Evolutionary conservation across 306 rosid species (phyloP).

Genomic region (Fragaria nilgerrensis): DNA sequence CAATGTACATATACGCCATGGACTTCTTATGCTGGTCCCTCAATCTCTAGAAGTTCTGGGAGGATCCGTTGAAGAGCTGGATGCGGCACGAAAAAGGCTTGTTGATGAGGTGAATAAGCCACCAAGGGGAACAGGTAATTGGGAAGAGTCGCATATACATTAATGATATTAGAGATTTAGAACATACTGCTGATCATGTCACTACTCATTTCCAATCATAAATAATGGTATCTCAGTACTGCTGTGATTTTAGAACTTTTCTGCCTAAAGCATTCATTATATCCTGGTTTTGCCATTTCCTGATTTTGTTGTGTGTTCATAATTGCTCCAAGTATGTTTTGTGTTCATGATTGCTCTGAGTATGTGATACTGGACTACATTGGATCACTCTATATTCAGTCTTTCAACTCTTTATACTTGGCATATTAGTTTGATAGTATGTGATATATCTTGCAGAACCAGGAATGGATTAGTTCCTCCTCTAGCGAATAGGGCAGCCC

Average conservation of each 20-base stretch:
- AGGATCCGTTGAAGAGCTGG: constrained; percentile 80
- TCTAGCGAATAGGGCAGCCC: constrained; percentile 71
- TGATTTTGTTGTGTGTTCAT: not conserved
- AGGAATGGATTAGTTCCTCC: constrained; percentile 69
- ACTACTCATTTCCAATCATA: not conserved
- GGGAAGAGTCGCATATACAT: constrained; percentile 4
- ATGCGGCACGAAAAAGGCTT: constrained; percentile 73
- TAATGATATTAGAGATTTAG: constrained; percentile 1
- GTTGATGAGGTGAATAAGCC: constrained; percentile 86
- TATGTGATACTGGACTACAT: not conserved
- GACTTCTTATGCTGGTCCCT: constrained; percentile 87
- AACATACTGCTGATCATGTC: not conserved
- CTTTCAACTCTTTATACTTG: not conserved
- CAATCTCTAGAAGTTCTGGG: constrained; percentile 73
- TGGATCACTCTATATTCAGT: not conserved
- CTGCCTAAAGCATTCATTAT: not conserved
- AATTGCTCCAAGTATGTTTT: not conserved
- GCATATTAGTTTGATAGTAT: not conserved
- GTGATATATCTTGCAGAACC: constrained; percentile 51
- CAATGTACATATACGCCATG: constrained; percentile 73
- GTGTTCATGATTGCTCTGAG: not conserved
- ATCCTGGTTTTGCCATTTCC: not conserved
- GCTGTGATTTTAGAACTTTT: not conserved
- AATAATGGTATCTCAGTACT: not conserved
- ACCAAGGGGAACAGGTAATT: constrained; percentile 78